phyloP scores from a whole-genome alignment of 495 filamentous ascomycete genomes.

The Neurospora sp. region DNA sequence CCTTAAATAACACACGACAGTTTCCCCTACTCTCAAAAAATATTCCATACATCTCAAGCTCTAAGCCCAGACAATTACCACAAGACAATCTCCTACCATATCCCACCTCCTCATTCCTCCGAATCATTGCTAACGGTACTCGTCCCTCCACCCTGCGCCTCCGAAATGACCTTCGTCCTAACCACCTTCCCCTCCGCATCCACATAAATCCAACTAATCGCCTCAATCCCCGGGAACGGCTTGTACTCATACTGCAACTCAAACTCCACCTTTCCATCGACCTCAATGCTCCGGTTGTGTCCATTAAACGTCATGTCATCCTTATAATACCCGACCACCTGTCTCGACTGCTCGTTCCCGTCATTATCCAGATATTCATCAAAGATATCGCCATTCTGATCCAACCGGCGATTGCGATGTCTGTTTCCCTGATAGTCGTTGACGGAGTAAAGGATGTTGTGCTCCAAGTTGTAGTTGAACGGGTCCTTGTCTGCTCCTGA shows the following conservation, averaged over 20 bases:
- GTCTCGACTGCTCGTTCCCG: constrained; percentile 29
- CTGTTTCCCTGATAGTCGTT: constrained; percentile 46
- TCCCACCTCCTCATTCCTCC: constrained; percentile 3
- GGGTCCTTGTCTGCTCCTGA: constrained; percentile 13
- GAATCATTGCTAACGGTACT: constrained; percentile 37
- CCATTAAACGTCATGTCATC: constrained; percentile 44
- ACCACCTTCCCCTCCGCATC: constrained; percentile 35
- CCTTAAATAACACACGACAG: too few species aligned
- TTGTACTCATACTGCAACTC: constrained; percentile 42
- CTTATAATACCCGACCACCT: constrained; percentile 36
- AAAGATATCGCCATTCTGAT: constrained; percentile 43
- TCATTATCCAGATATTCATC: constrained; percentile 45
- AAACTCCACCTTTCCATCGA: constrained; percentile 35
- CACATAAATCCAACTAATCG: constrained; percentile 37
- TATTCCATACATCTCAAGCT: too few species aligned
- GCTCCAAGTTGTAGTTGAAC: constrained; percentile 31
- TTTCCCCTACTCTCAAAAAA: too few species aligned
- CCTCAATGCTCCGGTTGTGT: constrained; percentile 36
- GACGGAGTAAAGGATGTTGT: constrained; percentile 45
- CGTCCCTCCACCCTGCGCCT: constrained; percentile 39
- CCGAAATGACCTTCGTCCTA: constrained; percentile 40
- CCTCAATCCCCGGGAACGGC: constrained; percentile 41
- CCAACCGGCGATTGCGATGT: constrained; percentile 46
- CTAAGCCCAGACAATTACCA: too few species aligned
- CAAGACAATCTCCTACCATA: too few species aligned